Conservation (phyloP, 352 stramenopile species). For the Elongisporangium prolatum region DNA sequence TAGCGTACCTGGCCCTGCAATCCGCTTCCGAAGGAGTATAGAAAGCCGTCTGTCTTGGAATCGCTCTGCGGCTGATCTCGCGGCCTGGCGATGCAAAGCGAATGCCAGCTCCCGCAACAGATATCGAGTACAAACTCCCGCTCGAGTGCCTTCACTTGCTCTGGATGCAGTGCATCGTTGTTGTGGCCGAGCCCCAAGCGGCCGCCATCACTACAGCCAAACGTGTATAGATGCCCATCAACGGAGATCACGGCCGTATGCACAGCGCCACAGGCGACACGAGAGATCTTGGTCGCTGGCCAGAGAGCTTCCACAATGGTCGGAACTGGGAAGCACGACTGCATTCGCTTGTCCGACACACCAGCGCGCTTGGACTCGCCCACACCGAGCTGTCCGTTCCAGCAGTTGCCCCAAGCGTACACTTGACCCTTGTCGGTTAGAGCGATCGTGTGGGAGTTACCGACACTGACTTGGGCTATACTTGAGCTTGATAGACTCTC, state of each 20-base stretch:
- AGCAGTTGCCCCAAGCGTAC: conserved; percentile 65
- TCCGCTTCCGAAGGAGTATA: conserved; percentile 63
- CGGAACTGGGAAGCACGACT: conserved; percentile 60
- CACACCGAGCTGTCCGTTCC: conserved; percentile 65
- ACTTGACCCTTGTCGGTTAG: conserved; percentile 43
- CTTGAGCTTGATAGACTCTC: conserved; percentile 4
- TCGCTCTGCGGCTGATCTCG: conserved; percentile 7
- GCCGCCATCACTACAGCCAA: conserved; percentile 89
- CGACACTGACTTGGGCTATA: conserved; percentile 38
- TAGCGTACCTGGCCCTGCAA: conserved; percentile 54
- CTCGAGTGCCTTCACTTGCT: conserved; percentile 41
- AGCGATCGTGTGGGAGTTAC: conserved; percentile 56
- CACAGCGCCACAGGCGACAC: conserved; percentile 87
- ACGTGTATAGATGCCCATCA: conserved; percentile 70
- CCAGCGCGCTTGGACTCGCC: conserved; percentile 51
- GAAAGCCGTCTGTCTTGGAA: conserved; percentile 26
- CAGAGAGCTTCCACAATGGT: conserved; percentile 49
- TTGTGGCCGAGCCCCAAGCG: conserved; percentile 77
- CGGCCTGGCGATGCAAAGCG: conserved; percentile 48
- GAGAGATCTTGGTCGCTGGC: conserved; percentile 29
- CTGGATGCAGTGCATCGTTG: conserved; percentile 34
- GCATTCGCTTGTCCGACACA: conserved; percentile 34
- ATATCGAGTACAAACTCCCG: conserved; percentile 54
- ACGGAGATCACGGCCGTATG: conserved; percentile 65
- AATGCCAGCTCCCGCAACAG: conserved; percentile 64